phyloP scores from a whole-genome alignment of 2,329 filamentous ascomycete genomes.

The Epichloe baconii region DNA sequence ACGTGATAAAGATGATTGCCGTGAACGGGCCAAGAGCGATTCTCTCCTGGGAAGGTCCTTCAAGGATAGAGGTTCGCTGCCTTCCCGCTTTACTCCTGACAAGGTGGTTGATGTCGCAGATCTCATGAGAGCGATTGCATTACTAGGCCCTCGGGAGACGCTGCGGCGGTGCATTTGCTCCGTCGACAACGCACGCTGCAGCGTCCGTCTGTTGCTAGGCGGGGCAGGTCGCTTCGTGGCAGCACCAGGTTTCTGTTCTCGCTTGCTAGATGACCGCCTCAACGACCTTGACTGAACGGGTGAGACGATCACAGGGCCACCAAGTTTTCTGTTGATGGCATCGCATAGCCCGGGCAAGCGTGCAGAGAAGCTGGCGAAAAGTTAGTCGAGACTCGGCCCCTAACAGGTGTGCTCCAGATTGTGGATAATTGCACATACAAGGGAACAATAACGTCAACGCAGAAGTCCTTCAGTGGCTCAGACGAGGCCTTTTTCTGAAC shows the following conservation, averaged over 20 bases:
- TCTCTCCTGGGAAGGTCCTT: conserved; percentile 35
- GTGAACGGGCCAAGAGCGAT: conserved; percentile 26
- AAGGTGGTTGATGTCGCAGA: conserved; percentile 52
- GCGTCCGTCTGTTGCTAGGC: conserved; percentile 32
- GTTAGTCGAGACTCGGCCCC: conserved; percentile 20
- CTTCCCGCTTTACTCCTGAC: conserved; percentile 53
- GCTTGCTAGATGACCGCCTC: conserved; percentile 28
- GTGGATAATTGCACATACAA: conserved; percentile 40
- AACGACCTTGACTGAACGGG: conserved; percentile 36
- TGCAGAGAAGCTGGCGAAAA: conserved; percentile 48
- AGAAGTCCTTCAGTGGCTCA: conserved; percentile 64
- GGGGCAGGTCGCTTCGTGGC: conserved; percentile 33
- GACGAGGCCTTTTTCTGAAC: conserved; percentile 28
- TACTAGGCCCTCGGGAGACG: conserved; percentile 43
- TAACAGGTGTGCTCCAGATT: background rate
- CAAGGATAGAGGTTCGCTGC: conserved; percentile 43
- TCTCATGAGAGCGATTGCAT: conserved; percentile 50
- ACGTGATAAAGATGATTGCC: conserved; percentile 21
- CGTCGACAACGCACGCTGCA: conserved; percentile 50
- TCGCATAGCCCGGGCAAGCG: conserved; percentile 61
- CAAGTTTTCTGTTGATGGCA: conserved; percentile 61
- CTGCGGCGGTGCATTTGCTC: conserved; percentile 41
- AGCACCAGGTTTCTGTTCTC: conserved; percentile 37
- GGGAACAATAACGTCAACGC: conserved; percentile 65
- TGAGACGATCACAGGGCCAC: conserved; percentile 52